phyloP scores from a whole-genome alignment of 2,329 filamentous ascomycete genomes.

The Penicillium polonicum region DNA sequence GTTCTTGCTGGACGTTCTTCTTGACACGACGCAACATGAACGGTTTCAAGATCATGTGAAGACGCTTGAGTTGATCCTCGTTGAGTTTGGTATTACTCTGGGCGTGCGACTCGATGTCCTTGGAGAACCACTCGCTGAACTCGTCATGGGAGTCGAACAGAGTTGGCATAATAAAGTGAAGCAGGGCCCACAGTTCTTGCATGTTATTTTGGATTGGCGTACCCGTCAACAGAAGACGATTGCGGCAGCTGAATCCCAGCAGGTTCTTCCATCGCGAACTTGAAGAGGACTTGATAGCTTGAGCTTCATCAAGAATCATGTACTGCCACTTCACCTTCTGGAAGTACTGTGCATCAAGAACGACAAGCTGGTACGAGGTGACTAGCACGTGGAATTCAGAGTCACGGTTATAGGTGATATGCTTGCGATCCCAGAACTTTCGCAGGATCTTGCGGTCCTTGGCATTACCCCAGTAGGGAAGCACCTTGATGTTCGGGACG shows the following conservation, averaged over 20 bases:
- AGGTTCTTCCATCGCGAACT: conserved; percentile 97
- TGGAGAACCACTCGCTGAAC: conserved; percentile 55
- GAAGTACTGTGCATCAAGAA: conserved; percentile 94
- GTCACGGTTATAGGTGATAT: conserved; percentile 90
- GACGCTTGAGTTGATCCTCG: conserved; percentile 90
- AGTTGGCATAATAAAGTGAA: conserved; percentile 99
- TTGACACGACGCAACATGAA: conserved; percentile 99
- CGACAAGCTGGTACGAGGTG: conserved; percentile 95
- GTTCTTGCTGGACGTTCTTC: conserved; percentile 98
- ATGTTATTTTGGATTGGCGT: conserved; percentile 99
- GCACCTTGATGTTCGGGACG: conserved; percentile 88
- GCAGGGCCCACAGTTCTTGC: conserved; percentile 95
- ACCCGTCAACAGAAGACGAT: conserved; percentile 87
- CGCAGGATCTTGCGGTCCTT: conserved; percentile 92
- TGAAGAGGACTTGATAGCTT: conserved; percentile 96
- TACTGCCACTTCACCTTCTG: conserved; percentile 99
- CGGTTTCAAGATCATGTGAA: conserved; percentile 98
- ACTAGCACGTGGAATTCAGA: conserved; percentile 94
- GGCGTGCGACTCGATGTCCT: conserved; percentile 87
- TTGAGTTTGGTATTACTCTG: conserved; percentile 99
- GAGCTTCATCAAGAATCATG: conserved; percentile 98
- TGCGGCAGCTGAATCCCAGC: conserved; percentile 90
- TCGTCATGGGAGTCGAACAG: conserved; percentile 69
- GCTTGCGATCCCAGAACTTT: conserved; percentile 99
- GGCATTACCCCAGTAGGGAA: conserved; percentile 96